Evolutionary conservation across 148 eudicot species (phyloP).

Genomic region (Heliamphora exappendiculata): DNA sequence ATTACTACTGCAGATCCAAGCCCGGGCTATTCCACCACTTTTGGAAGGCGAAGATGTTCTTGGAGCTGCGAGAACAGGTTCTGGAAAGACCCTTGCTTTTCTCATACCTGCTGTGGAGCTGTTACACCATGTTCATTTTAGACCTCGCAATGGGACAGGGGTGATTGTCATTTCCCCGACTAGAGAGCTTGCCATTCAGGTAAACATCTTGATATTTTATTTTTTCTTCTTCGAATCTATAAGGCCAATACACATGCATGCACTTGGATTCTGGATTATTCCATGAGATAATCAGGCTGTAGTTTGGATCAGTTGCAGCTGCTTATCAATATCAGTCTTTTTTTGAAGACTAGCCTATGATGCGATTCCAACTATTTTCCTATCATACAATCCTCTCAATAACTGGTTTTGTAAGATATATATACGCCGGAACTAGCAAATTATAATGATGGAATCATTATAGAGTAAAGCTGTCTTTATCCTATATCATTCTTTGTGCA

Average conservation of each 20-base stretch:
- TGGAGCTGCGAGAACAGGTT: conserved; percentile 99
- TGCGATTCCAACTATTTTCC: background rate
- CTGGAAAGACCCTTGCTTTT: conserved; percentile 97
- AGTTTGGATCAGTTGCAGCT: background rate
- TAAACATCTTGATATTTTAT: conserved; percentile 8
- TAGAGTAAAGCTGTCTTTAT: background rate
- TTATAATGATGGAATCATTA: background rate
- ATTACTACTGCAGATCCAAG: conserved; percentile 60
- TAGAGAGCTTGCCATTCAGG: conserved; percentile 98
- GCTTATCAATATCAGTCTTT: background rate
- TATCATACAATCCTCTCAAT: background rate
- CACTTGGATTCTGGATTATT: background rate
- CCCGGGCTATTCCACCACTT: conserved; percentile 78
- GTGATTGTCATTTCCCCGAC: conserved; percentile 86
- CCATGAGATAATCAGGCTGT: background rate
- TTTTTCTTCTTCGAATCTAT: background rate
- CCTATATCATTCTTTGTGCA: background rate
- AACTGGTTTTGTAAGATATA: background rate
- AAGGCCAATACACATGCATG: background rate
- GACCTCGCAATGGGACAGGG: conserved; percentile 84
- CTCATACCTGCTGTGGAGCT: conserved; percentile 82
- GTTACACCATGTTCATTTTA: conserved; percentile 42
- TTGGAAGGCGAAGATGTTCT: conserved; percentile 88
- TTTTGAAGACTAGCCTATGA: background rate
- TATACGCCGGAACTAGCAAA: background rate